Evolutionary conservation across 352 stramenopile species (phyloP), one percentile per base, ranked within the genome.

Genomic region (Pythium periplocum): DNA sequence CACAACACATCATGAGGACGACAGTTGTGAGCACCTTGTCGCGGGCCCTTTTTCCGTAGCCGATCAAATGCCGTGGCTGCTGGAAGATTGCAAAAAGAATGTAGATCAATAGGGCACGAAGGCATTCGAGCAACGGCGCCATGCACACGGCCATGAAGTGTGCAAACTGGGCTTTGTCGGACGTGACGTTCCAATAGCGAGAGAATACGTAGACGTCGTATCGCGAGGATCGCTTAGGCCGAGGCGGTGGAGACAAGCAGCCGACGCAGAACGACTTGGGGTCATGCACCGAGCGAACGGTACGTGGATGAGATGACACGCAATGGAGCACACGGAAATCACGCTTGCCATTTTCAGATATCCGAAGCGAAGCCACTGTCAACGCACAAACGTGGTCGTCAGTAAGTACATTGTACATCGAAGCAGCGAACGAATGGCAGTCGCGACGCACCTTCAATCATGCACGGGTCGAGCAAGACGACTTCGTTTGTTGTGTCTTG

Each of bases 301-400:
- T 63, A 33, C 51, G 55, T 4, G 62, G 53, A 41, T 87, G 78
- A 9, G 61, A 57, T 11, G 78, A 86, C 32, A 83, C 76, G 68
- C 80, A 89, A 57, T 89, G 74, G 36, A 87, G 60, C 43, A 93
- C 83, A 37, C 83, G 83, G 53, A 90, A 93, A 50, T 88, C 81
- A 53, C 83, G 84, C 37, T 74, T 73, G 17, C 77, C 78, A 43
- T 82, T 64, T 37, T 72, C 62, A n/a, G 69, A 59, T 32, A 93
- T 69, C 40, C 75, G 68, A 38, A 91, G 59, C n/a, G 83, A 93
- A 31, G 81, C 78, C 11, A 93, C 75, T 65, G 42, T 32, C 39
- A 4, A 26, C 17, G 17, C 17, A 26, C 17, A 26, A 26, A 26
- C 17, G 17, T 26, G 17, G 17, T 26, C 17, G 17, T 26, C 17